These are phyloP conservation scores for Petunia hybrid DNA, from an alignment of 305 asterid species.

Conservation along the genomic window DNA sequence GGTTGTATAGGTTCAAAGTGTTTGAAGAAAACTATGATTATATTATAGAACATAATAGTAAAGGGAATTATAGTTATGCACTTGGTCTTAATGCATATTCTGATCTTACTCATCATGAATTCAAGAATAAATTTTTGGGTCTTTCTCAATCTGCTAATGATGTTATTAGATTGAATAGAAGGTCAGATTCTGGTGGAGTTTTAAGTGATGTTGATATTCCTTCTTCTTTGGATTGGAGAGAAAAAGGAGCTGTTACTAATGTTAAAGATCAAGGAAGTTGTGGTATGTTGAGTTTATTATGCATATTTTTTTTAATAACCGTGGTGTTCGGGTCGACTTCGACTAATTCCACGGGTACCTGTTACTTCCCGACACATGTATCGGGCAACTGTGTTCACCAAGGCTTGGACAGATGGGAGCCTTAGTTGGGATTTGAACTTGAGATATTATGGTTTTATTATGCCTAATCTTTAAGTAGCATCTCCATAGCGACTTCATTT, in stretches of 20 bases:
- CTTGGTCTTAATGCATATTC: conserved; percentile 80
- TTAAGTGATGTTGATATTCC: conserved; percentile 54
- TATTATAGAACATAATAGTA: conserved; percentile 58
- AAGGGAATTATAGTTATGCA: conserved; percentile 64
- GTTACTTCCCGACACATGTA: too few relatives aligned
- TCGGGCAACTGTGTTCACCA: too few relatives aligned
- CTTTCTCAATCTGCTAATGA: conserved; percentile 58
- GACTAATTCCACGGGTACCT: too few relatives aligned
- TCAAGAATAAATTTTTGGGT: conserved; percentile 74
- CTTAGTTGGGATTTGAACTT: too few relatives aligned
- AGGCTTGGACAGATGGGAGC: too few relatives aligned
- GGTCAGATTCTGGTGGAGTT: conserved; percentile 38
- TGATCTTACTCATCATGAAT: conserved; percentile 86
- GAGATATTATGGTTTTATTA: too few relatives aligned
- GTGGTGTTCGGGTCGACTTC: too few relatives aligned
- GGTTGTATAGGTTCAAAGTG: conserved; percentile 54
- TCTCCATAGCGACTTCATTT: not conserved
- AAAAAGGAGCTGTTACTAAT: conserved; percentile 74
- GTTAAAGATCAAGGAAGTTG: conserved; percentile 95
- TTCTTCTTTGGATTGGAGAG: conserved; percentile 82
- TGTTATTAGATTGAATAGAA: conserved; percentile 63
- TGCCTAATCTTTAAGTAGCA: not conserved
- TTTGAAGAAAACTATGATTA: conserved; percentile 68
- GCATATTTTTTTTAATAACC: not conserved
- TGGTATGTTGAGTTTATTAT: conserved; percentile 54